Evolutionary conservation across 768 basidiomycete species (phyloP), one percentile per base, ranked within the genome.

Genomic region (Tremella yokohamensis): DNA sequence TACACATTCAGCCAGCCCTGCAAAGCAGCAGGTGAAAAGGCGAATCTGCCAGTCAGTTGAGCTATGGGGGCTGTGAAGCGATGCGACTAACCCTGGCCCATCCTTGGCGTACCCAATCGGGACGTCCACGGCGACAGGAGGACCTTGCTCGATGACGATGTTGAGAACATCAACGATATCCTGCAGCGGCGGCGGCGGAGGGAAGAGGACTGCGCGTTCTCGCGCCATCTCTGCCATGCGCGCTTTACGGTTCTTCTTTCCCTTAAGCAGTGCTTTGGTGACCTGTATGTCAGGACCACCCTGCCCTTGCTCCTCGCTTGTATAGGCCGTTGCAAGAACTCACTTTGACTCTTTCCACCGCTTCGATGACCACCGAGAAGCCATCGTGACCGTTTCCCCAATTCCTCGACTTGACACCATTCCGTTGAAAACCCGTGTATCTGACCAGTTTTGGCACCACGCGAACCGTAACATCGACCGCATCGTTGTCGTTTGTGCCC

Each of bases 301-400:
- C 8, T 45, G 4, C 6, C 42, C 42, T 6, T 45, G 22, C 15
- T 4, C 42, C 15, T 16, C 42, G 42, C 15, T 18, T 6, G 42
- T 16, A n/a, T 45, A 45, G n/a, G 15, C 22, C 42, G 42, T 4
- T 18, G 7, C n/a, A 16, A 34, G 3, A 16, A 70, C 77, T 61
- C 49, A 79, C 78, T 50, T 69, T 61, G n/a, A 76, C 40, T 7
- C 73, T 39, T 37, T 69, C 54, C 1, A 79, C 73, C 1, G 54
- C 52, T 57, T 79, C 78, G 8, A 80, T 70, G 11, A 75, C 65
- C 39, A 79, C 59, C 53, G 76, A 78, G 22, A 73, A 70, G 1
- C 79, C 80, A 55, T 80, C 79, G 60, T 80, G 80, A 4, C 76
- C 75, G 61, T 79, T 80, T 0, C 80, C 80, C 80, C 80, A 80